A percentile compares a stretch with the other conserved stretches of the same genome.
Evolutionary conservation across 2,329 filamentous ascomycete genomes (phyloP).

Genomic region (Biscogniauxia sp.): DNA sequence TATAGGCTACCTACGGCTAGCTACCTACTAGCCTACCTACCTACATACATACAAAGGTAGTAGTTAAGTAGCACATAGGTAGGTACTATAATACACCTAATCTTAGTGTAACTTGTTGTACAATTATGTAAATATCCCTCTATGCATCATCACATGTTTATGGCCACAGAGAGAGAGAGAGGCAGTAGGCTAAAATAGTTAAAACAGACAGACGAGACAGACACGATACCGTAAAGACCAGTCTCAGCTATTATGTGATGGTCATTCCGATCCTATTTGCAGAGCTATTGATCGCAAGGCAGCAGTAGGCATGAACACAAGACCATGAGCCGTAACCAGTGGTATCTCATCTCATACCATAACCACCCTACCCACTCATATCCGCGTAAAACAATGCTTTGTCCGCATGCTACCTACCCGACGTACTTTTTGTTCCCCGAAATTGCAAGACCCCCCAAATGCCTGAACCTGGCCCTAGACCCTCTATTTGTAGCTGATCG

Average conservation of each 20-base stretch:
- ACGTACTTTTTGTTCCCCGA: slow-evolving; percentile 12
- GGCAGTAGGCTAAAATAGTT: no score
- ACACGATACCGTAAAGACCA: neutral
- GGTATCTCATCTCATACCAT: neutral
- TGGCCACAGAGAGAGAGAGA: no score
- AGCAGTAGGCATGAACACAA: neutral
- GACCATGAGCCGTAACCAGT: neutral
- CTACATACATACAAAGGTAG: neutral
- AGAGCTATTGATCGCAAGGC: neutral
- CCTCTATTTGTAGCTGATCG: slow-evolving; percentile 16
- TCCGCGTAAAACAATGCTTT: neutral
- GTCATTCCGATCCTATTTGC: neutral
- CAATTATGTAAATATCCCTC: no score
- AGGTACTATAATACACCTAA: neutral
- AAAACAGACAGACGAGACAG: no score
- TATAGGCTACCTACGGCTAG: no score
- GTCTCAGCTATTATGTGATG: neutral
- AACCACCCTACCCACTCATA: neutral
- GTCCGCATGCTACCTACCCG: neutral
- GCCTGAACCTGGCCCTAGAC: slow-evolving; percentile 2
- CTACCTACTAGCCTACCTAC: no score
- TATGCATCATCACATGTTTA: neutral
- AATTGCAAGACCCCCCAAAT: neutral
- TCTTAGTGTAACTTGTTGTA: no score
- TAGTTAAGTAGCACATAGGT: no score